These are phyloP conservation scores for Herpetospermum pedunculosum DNA, from an alignment of 306 rosid species.

Conservation along the genomic window DNA sequence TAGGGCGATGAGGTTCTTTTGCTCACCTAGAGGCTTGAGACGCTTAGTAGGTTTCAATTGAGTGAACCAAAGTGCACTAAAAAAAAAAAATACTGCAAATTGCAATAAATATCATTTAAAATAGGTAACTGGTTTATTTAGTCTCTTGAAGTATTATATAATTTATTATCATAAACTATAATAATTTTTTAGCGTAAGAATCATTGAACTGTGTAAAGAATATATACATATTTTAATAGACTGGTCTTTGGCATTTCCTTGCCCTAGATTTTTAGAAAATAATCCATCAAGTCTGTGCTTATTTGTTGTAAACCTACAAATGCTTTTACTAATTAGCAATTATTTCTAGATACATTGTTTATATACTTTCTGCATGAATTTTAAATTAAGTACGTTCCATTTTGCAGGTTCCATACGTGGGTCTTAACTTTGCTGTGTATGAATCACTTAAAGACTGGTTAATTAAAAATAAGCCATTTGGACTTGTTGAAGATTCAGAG, in stretches of 20 bases:
- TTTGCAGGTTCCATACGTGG: slow-evolving; percentile 85
- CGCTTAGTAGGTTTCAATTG: background rate
- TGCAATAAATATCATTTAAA: background rate
- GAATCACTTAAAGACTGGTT: slow-evolving; percentile 92
- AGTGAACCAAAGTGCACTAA: background rate
- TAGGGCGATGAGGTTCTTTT: background rate
- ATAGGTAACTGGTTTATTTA: background rate
- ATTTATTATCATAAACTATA: background rate
- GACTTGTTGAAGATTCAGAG: slow-evolving; percentile 61
- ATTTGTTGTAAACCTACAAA: background rate
- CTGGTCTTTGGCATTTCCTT: background rate
- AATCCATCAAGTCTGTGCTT: background rate
- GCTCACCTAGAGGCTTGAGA: background rate
- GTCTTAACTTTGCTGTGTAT: slow-evolving; percentile 96
- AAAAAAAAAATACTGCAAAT: background rate
- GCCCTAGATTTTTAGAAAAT: background rate
- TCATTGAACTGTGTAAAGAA: background rate
- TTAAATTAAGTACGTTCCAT: background rate
- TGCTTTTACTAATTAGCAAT: background rate
- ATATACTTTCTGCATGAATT: background rate
- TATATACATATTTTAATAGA: background rate
- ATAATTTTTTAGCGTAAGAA: background rate
- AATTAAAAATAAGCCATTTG: slow-evolving; percentile 53
- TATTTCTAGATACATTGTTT: background rate
- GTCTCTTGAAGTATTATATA: background rate